A percentile compares a stretch with the other conserved stretches of the same genome.
Evolutionary conservation across 768 basidiomycete species (phyloP).

Genomic region (Phlebiopsis flavidoalba): DNA sequence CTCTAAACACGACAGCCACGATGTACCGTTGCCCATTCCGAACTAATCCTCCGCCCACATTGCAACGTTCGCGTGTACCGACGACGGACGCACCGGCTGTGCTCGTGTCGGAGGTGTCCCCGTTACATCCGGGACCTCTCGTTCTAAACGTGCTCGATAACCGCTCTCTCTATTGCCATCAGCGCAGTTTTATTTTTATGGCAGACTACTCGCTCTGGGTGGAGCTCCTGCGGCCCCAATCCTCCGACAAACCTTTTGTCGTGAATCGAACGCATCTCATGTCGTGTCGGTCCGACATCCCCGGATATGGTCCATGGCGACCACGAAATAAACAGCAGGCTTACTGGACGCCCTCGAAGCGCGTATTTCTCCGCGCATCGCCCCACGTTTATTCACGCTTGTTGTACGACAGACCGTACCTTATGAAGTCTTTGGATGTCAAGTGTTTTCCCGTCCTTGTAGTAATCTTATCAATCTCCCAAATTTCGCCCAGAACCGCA

Average conservation of each 20-base stretch:
- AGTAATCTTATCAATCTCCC: neutral
- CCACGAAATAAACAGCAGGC: neutral
- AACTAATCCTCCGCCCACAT: neutral
- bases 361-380: neutral
- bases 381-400: neutral
- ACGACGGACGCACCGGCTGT: neutral
- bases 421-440: neutral
- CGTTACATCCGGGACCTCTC: neutral
- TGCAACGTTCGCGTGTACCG: neutral
- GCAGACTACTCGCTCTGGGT: neutral
- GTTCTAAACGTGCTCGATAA: neutral
- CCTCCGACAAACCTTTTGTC: neutral
- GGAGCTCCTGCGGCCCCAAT: neutral
- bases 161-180: neutral
- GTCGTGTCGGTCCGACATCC: neutral
- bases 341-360: neutral
- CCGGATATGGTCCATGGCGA: neutral
- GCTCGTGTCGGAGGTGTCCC: neutral
- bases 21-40: neutral
- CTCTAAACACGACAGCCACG: neutral
- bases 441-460: neutral
- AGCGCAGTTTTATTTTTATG: neutral
- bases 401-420: neutral
- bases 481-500: neutral
- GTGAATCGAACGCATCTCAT: neutral